Evolutionary conservation across 352 stramenopile genomes (phyloP).

Genomic region (Phytophthora boehmeriae): DNA sequence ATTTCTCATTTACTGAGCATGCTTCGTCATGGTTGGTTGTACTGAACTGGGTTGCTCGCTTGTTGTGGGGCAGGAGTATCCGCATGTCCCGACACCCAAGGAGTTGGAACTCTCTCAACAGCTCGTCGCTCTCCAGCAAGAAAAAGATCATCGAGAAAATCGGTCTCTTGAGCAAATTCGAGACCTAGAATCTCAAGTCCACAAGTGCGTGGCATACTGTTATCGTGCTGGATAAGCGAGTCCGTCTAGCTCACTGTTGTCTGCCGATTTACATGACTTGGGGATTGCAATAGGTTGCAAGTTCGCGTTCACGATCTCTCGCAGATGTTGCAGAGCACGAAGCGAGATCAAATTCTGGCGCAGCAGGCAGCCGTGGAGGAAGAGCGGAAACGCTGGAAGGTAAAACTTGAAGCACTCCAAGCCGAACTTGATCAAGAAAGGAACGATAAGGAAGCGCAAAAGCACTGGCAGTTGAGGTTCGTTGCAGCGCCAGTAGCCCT

Average conservation of each 20-base stretch:
- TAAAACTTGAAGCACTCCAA: constrained; percentile 44
- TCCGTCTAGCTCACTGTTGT: background rate
- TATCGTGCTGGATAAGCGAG: background rate
- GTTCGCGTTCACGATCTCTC: constrained; percentile 59
- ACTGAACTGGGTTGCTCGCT: background rate
- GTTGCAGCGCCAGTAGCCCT: constrained; percentile 1
- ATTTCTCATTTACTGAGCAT: background rate
- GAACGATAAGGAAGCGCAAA: constrained; percentile 76
- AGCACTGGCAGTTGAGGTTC: constrained; percentile 62
- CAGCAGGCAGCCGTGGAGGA: constrained; percentile 55
- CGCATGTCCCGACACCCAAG: constrained; percentile 72
- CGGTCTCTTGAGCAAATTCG: constrained; percentile 65
- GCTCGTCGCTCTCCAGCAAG: constrained; percentile 66
- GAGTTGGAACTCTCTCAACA: constrained; percentile 74
- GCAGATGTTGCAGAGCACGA: constrained; percentile 59
- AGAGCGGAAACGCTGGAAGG: constrained; percentile 53
- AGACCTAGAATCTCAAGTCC: constrained; percentile 70
- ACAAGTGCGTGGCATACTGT: constrained; percentile 53
- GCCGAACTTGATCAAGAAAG: constrained; percentile 59
- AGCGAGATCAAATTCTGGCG: constrained; percentile 62
- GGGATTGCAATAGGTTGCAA: constrained; percentile 45
- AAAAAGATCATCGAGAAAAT: constrained; percentile 67
- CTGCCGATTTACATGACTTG: background rate
- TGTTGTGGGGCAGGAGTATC: constrained; percentile 54
- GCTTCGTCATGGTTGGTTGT: background rate